Evolutionary conservation across 2,329 filamentous ascomycete genomes (phyloP).

Genomic region (Calycina herbarum): DNA sequence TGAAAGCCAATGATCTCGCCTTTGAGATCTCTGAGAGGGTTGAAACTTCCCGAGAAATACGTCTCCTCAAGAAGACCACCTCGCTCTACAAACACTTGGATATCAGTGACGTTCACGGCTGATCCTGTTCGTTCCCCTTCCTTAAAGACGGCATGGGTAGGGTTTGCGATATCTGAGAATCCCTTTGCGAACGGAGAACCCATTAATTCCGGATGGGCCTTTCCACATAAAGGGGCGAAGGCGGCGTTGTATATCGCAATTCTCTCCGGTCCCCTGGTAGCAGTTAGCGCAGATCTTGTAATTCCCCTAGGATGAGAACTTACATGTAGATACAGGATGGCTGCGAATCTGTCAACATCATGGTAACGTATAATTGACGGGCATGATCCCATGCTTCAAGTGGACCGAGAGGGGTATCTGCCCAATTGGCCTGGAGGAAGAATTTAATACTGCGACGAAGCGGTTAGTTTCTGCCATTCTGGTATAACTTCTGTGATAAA

Average conservation of each 20-base stretch:
- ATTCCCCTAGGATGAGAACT: background rate
- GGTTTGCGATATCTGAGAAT: slow-evolving; percentile 28
- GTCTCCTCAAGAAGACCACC: slow-evolving; percentile 30
- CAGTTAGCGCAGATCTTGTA: background rate
- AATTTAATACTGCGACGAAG: slow-evolving; percentile 6
- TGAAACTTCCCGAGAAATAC: slow-evolving; percentile 34
- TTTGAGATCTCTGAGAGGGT: slow-evolving; percentile 28
- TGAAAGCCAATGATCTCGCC: slow-evolving; percentile 31
- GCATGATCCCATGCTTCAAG: slow-evolving; percentile 6
- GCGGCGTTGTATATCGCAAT: slow-evolving; percentile 33
- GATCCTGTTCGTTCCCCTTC: slow-evolving; percentile 24
- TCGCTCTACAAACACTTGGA: slow-evolving; percentile 30
- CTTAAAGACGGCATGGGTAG: slow-evolving; percentile 24
- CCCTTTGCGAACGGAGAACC: slow-evolving; percentile 22
- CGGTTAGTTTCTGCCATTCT: background rate
- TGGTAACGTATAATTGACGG: slow-evolving; percentile 2
- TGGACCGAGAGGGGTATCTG: slow-evolving; percentile 4
- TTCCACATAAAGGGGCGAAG: slow-evolving; percentile 29
- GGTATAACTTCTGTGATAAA: background rate
- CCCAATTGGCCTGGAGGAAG: slow-evolving; percentile 3
- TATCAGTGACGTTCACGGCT: slow-evolving; percentile 28
- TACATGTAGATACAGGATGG: slow-evolving; percentile 13
- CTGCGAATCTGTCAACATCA: slow-evolving; percentile 11
- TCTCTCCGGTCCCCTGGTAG: slow-evolving; percentile 27
- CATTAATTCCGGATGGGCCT: slow-evolving; percentile 30